Percentiles rank a stretch among this genome's conserved stretches.
phyloP scores from a whole-genome alignment of 2,329 filamentous ascomycete species.

The Claviceps cyperi region DNA sequence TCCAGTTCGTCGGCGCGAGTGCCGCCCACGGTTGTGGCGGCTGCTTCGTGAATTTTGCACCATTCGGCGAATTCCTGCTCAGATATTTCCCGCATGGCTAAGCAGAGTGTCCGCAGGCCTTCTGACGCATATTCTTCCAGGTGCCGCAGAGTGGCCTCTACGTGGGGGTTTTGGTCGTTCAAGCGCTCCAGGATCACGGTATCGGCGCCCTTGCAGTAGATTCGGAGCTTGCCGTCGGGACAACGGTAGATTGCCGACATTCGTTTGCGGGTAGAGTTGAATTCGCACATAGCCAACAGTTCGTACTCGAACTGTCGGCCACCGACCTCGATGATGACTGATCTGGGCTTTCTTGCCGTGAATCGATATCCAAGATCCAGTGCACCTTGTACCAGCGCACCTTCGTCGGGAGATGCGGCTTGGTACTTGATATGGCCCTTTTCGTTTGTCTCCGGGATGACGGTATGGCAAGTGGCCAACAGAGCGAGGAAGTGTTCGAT shows the following conservation, averaged over 20 bases:
- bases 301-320: slow-evolving; percentile 71
- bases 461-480: slow-evolving; percentile 84
- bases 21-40: slow-evolving; percentile 78
- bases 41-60: slow-evolving; percentile 73
- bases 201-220: slow-evolving; percentile 93
- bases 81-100: slow-evolving; percentile 85
- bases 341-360: slow-evolving; percentile 72
- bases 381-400: slow-evolving; percentile 88
- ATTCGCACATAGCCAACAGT: slow-evolving; percentile 91
- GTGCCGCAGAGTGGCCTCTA: slow-evolving; percentile 82
- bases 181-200: slow-evolving; percentile 93
- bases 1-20: slow-evolving; percentile 90
- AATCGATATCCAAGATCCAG: slow-evolving; percentile 78
- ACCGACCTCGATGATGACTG: slow-evolving; percentile 68
- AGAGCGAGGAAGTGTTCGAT: slow-evolving; percentile 76
- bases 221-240: slow-evolving; percentile 84
- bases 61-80: slow-evolving; percentile 84
- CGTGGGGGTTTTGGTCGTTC: slow-evolving; percentile 66
- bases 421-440: slow-evolving; percentile 90
- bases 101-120: slow-evolving; percentile 82
- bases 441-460: slow-evolving; percentile 80
- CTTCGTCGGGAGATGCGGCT: slow-evolving; percentile 92
- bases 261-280: slow-evolving; percentile 84
- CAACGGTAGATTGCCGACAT: slow-evolving; percentile 98
- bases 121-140: slow-evolving; percentile 98